Evolutionary conservation across 129 eudicot species (phyloP), one percentile per base, ranked within the genome.

Genomic region (Apium graveolens): DNA sequence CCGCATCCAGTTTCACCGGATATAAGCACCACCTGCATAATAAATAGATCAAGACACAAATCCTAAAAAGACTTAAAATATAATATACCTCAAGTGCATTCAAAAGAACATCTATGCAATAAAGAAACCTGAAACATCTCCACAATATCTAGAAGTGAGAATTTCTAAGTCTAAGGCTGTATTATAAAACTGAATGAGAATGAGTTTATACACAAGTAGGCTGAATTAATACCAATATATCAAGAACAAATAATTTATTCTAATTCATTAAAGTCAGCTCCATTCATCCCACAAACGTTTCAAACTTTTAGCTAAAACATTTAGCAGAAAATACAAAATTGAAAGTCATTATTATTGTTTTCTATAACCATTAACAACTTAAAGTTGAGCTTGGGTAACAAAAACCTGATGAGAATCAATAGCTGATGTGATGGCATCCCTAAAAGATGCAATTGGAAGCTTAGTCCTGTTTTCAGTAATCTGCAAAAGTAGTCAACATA

Each of bases 1-100:
- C 99, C 99, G 57, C 99, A 95, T 49, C 99, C 99, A 77, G 99
- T 95, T 88, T 92, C 99, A 45, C 98, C 99, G 78, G 96, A 87
- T 88, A 91, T 87, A 70, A 95, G 97, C 66, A 95, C 96, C 39
- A 93, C 92, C 98, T 91, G 90, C 37, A 41, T 75, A 73, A 39
- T 53, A 83, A 63, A 81, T 70, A 53, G 46, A 66, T 27, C 41
- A 43, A n/a, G 0, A 70, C 69, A 45, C 69, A 18, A 81, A 29
- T 17, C 51, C 76, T 42, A 29, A 17, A 29, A 29, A 4, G 0
- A 70, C 74, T 17, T 34, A 34, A 5, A 35, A 70, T 43, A 13
- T 38, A 24, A 70, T 21, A 70, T 37, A 35, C 16, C 45, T 17
- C 39, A 35, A 69, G 65, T 11, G 65, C n/a, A 37, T 70, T 34